A percentile compares a stretch with the other conserved stretches of the same genome.
Evolutionary conservation across 2,329 filamentous ascomycete genomes (phyloP).

Genomic region (Aureobasidium musti): DNA sequence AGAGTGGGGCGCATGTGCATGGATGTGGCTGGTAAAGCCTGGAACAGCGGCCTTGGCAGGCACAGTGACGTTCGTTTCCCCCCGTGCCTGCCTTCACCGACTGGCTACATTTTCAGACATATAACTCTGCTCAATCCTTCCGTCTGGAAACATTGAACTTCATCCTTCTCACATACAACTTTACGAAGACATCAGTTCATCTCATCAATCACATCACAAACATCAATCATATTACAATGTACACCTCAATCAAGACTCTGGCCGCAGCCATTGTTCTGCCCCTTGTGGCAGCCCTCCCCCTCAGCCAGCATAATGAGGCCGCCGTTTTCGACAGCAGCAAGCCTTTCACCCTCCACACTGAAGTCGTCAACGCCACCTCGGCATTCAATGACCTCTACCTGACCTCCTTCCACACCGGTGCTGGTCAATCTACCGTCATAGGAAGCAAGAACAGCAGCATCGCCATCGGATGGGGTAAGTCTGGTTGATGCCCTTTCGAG

Average conservation of each 20-base stretch:
- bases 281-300: conserved; percentile 14
- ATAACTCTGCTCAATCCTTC: conserved; percentile 8
- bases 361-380: neutral
- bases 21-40: neutral
- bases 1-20: neutral
- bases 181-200: neutral
- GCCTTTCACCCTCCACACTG: conserved; percentile 27
- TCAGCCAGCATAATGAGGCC: neutral
- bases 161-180: neutral
- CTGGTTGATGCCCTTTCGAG: neutral
- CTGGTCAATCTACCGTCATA: conserved; percentile 3
- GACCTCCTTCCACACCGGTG: conserved; percentile 23
- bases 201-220: neutral
- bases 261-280: conserved; percentile 18
- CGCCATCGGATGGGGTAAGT: conserved; percentile 22
- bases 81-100: conserved; percentile 17
- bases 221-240: conserved; percentile 6
- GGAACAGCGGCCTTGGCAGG: conserved; percentile 13
- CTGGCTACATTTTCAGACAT: conserved; percentile 8
- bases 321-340: conserved; percentile 25
- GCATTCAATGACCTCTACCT: conserved; percentile 1
- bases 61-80: conserved; percentile 14
- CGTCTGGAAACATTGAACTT: neutral
- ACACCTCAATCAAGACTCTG: conserved; percentile 22
- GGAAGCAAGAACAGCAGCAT: conserved; percentile 3